Percentiles rank a stretch among this genome's conserved stretches.
Conservation (phyloP, 129 eudicot genomes). For the Dittrichia graveolens region DNA sequence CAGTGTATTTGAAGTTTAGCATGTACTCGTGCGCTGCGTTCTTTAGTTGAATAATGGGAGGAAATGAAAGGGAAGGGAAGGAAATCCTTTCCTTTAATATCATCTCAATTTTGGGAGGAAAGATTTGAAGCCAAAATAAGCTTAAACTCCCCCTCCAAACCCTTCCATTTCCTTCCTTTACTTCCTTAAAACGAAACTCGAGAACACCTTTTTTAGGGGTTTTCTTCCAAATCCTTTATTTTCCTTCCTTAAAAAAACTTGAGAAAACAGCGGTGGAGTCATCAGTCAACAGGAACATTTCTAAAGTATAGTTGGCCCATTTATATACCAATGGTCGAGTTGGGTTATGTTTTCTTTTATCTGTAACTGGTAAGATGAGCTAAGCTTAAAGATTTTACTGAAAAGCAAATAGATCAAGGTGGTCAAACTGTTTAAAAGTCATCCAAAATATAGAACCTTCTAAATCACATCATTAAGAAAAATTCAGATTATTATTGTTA, state of each 20-base stretch:
- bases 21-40: too few relatives aligned
- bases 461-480: neutral
- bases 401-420: neutral
- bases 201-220: too few relatives aligned
- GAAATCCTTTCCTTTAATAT: too few relatives aligned
- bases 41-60: too few relatives aligned
- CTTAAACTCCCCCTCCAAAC: too few relatives aligned
- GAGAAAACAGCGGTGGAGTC: neutral
- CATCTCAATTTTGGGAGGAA: too few relatives aligned
- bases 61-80: too few relatives aligned
- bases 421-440: neutral
- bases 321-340: neutral
- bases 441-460: neutral
- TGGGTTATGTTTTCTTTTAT: conserved; percentile 6
- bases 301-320: neutral
- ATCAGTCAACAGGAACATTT: neutral
- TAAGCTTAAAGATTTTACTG: neutral
- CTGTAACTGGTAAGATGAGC: neutral
- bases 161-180: too few relatives aligned
- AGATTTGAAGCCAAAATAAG: too few relatives aligned
- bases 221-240: neutral
- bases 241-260: neutral
- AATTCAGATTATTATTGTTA: neutral
- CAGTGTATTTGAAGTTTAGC: too few relatives aligned
- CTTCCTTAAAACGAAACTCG: too few relatives aligned